These are phyloP conservation scores for Grosmannia serpens DNA, from an alignment of 2,329 filamentous ascomycete species.

Conservation along the genomic window DNA sequence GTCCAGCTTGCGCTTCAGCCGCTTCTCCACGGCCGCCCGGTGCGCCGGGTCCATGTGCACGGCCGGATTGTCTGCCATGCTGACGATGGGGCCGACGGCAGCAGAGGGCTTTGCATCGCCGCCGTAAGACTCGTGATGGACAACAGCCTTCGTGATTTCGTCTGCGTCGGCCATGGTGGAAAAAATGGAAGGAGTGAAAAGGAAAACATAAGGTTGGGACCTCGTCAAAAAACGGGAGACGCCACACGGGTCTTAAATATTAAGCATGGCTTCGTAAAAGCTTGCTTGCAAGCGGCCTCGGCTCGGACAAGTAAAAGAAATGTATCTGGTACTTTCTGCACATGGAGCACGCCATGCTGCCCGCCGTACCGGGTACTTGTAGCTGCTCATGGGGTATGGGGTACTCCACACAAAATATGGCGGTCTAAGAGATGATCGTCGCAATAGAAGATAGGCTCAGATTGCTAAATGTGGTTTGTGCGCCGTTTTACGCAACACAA, in stretches of 20 bases:
- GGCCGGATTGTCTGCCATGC: neutral
- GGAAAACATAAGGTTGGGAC: neutral
- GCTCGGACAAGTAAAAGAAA: too few relatives aligned
- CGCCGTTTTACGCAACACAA: too few relatives aligned
- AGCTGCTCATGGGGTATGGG: neutral
- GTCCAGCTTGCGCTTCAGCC: conserved; percentile 50
- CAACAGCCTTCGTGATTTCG: neutral
- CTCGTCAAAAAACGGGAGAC: neutral
- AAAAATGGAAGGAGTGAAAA: neutral
- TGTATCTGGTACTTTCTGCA: too few relatives aligned
- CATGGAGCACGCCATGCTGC: too few relatives aligned
- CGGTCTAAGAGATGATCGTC: neutral
- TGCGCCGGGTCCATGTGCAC: neutral
- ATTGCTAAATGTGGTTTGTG: neutral
- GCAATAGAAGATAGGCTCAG: neutral
- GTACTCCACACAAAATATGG: neutral
- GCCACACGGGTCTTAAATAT: neutral
- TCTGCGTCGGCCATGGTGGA: neutral
- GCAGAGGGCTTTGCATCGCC: neutral
- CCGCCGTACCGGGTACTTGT: neutral
- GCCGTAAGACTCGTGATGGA: neutral
- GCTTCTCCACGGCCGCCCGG: conserved; percentile 31
- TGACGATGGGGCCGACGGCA: neutral
- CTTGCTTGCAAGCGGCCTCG: neutral
- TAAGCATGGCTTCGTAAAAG: neutral